These are phyloP conservation scores for Fonsecaea pugnacius DNA, from an alignment of 2,329 filamentous ascomycete genomes.

Conservation along the genomic window DNA sequence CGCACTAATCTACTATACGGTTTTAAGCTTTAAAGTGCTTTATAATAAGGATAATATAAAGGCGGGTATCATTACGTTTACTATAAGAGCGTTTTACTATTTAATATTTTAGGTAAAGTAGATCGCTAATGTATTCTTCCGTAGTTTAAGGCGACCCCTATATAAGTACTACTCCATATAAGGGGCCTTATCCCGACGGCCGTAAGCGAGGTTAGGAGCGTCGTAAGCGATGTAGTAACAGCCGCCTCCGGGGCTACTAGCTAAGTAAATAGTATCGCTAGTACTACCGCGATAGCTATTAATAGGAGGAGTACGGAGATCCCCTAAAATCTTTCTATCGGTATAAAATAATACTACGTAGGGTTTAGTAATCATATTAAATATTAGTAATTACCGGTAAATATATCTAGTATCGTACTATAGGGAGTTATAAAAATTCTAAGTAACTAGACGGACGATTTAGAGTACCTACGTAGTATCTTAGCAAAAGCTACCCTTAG, in stretches of 20 bases:
- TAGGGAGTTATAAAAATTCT: background rate
- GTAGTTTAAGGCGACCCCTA: background rate
- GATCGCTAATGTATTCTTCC: background rate
- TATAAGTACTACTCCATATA: background rate
- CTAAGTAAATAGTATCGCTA: conserved; percentile 2
- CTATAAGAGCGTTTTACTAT: background rate
- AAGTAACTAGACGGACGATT: background rate
- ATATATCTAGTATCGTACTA: background rate
- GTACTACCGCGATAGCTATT: conserved; percentile 1
- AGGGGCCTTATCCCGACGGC: conserved; percentile 9
- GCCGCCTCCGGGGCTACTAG: conserved; percentile 3
- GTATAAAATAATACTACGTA: conserved; percentile 8
- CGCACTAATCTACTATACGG: background rate
- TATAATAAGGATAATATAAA: background rate
- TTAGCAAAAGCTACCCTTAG: conserved; percentile 7
- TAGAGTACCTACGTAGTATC: conserved; percentile 3
- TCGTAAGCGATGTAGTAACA: conserved; percentile 6
- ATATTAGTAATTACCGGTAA: background rate
- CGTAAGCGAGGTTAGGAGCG: conserved; percentile 4
- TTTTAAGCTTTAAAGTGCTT: background rate
- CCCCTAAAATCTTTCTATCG: conserved; percentile 8
- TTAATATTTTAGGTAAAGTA: no score
- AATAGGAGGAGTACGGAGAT: background rate
- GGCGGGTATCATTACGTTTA: background rate
- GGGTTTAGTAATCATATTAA: background rate